phyloP scores from a whole-genome alignment of 2,329 filamentous ascomycete species.

The Aurifilum marmelostoma region DNA sequence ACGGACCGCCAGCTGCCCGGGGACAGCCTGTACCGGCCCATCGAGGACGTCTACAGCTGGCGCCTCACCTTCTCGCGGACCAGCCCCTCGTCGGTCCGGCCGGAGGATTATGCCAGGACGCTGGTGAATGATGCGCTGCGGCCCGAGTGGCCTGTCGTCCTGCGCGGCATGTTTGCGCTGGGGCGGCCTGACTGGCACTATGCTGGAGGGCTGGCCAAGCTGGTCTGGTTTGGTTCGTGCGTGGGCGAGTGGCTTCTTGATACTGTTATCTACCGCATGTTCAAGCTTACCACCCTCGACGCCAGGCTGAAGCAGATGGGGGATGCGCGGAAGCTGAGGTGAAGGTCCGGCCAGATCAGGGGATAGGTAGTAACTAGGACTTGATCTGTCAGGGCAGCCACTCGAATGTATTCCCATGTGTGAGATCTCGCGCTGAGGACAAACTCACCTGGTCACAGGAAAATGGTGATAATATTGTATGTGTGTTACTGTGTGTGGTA shows the following conservation, averaged over 20 bases:
- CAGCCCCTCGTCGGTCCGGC: constrained; percentile 13
- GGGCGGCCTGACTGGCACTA: constrained; percentile 30
- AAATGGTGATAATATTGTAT: no score
- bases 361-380: no score
- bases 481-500: no score
- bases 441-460: no score
- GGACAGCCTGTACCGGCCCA: constrained; percentile 51
- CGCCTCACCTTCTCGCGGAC: constrained; percentile 26
- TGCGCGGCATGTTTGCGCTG: constrained; percentile 19
- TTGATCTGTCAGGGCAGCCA: no score
- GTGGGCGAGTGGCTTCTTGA: constrained; percentile 28
- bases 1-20: constrained; percentile 46
- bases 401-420: no score
- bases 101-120: constrained; percentile 19
- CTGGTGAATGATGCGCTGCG: constrained; percentile 22
- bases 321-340: constrained; percentile 13
- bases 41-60: constrained; percentile 33
- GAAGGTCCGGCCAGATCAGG: background rate
- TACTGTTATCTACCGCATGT: constrained; percentile 25
- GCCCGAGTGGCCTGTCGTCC: constrained; percentile 23
- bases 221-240: constrained; percentile 18
- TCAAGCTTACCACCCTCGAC: constrained; percentile 24
- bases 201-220: constrained; percentile 20
- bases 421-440: no score
- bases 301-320: constrained; percentile 21